Evolutionary conservation across 305 asterid species (phyloP).

Genomic region (Fraxinus sp.): DNA sequence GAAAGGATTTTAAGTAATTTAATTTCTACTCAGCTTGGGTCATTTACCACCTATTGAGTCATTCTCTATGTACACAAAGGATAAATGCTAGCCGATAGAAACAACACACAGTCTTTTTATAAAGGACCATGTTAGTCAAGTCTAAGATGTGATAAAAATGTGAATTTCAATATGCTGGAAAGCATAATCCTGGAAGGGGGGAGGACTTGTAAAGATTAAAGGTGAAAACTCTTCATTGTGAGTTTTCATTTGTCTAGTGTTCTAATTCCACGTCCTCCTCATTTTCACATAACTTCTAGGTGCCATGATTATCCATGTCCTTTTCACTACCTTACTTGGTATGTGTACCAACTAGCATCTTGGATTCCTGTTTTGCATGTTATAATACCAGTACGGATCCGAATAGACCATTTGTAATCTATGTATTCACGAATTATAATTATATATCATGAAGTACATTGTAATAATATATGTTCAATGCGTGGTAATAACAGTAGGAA

Average conservation of each 20-base stretch:
- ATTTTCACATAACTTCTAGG: background rate
- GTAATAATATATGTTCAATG: background rate
- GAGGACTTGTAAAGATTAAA: background rate
- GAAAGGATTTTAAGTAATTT: background rate
- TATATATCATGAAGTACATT: background rate
- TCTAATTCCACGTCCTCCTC: background rate
- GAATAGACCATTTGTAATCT: background rate
- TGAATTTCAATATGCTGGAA: background rate
- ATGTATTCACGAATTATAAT: background rate
- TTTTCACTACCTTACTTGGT: background rate
- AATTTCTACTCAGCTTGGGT: background rate
- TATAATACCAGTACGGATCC: background rate
- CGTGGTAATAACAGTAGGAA: background rate
- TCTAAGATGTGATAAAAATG: background rate
- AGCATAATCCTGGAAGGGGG: background rate
- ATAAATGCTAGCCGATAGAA: background rate
- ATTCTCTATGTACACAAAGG: background rate
- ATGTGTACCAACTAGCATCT: background rate
- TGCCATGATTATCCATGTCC: background rate
- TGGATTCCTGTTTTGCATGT: background rate
- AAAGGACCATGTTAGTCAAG: background rate
- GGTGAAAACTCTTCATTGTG: background rate
- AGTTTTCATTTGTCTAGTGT: background rate
- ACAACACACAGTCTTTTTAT: background rate
- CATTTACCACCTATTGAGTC: background rate